These are phyloP conservation scores for Trametes gibbosa DNA, from an alignment of 768 basidiomycete genomes.

Conservation along the genomic window DNA sequence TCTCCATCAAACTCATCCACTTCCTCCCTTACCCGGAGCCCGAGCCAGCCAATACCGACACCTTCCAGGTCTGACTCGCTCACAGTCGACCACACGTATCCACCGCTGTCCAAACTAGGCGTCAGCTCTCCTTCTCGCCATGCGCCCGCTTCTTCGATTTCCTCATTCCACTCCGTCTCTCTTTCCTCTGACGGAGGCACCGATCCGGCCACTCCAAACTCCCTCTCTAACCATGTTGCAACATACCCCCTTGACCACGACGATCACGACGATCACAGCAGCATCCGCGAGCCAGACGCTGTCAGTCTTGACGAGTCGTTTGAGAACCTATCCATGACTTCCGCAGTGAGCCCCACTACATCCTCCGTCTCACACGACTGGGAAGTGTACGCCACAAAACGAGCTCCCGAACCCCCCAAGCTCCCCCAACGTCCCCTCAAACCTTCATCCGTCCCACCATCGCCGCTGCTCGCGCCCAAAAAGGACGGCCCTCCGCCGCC, in stretches of 20 bases:
- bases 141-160: constrained; percentile 66
- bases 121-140: constrained; percentile 42
- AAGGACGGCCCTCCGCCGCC: constrained; percentile 26
- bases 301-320: constrained; percentile 69
- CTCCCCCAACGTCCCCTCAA: constrained; percentile 28
- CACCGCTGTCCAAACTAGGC: constrained; percentile 40
- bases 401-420: constrained; percentile 28
- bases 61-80: constrained; percentile 43
- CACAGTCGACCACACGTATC: constrained; percentile 59
- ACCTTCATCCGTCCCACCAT: constrained; percentile 12
- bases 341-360: constrained; percentile 52
- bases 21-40: constrained; percentile 23
- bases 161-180: constrained; percentile 82
- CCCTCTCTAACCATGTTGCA: constrained; percentile 21
- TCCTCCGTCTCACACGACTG: constrained; percentile 34
- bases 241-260: constrained; percentile 47
- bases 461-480: constrained; percentile 12
- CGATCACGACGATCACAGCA: constrained; percentile 10
- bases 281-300: constrained; percentile 42
- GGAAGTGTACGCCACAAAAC: constrained; percentile 18
- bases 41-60: constrained; percentile 12
- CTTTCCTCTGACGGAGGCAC: constrained; percentile 60
- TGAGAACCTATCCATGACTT: constrained; percentile 60
- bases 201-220: constrained; percentile 25
- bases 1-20: constrained; percentile 36